These are phyloP conservation scores for Pseudogymnoascus sp. DNA, from an alignment of 2,329 filamentous ascomycete species.

Conservation along the genomic window DNA sequence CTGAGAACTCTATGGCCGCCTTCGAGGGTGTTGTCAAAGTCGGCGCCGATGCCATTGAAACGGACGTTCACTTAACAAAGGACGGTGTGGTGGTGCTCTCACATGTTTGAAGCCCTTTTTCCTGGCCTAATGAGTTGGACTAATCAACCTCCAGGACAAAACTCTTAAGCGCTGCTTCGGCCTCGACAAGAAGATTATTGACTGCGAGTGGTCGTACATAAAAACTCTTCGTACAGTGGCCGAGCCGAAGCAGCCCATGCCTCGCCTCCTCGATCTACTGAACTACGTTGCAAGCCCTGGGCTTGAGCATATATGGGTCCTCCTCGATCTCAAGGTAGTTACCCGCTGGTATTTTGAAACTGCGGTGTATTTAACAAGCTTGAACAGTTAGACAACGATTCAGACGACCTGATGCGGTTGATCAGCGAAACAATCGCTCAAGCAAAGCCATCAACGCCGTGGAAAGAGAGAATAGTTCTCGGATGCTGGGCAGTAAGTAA, in stretches of 20 bases:
- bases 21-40: constrained; percentile 65
- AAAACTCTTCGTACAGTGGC: constrained; percentile 57
- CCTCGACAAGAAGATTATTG: constrained; percentile 58
- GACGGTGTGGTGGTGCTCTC: constrained; percentile 81
- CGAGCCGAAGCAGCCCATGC: constrained; percentile 62
- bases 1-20: constrained; percentile 79
- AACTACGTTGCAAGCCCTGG: constrained; percentile 58
- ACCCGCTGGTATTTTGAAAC: not conserved
- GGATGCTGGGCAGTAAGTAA: constrained; percentile 68
- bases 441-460: constrained; percentile 44
- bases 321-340: constrained; percentile 79
- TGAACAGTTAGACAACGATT: constrained; percentile 56
- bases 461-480: constrained; percentile 66
- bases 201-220: constrained; percentile 70
- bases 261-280: constrained; percentile 65
- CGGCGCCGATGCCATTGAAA: constrained; percentile 77
- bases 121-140: not conserved
- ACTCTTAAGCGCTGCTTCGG: constrained; percentile 77
- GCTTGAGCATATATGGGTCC: constrained; percentile 62
- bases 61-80: constrained; percentile 73
- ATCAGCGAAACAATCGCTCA: constrained; percentile 55
- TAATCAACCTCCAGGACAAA: constrained; percentile 46
- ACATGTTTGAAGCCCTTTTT: constrained; percentile 44
- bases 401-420: constrained; percentile 59
- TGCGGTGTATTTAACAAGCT: not conserved